These are phyloP conservation scores for Oxytropis ochrocephala DNA, from an alignment of 306 rosid genomes.

Conservation along the genomic window DNA sequence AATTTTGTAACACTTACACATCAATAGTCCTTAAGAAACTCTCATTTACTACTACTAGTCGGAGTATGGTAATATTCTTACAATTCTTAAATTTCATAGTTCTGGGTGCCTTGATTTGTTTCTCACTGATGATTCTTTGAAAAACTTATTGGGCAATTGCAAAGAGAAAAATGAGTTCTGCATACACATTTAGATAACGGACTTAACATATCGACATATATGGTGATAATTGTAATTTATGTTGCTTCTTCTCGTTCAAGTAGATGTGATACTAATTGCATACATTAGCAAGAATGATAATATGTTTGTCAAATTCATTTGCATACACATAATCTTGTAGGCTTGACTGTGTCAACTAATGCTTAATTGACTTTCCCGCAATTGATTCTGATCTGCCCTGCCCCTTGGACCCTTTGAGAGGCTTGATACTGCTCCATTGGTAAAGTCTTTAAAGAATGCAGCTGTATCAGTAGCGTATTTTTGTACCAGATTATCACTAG, in stretches of 20 bases:
- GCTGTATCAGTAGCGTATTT: constrained; percentile 19
- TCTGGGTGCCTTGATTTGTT: background rate
- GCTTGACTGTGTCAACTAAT: background rate
- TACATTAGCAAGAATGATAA: background rate
- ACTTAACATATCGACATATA: background rate
- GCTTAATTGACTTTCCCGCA: constrained; percentile 43
- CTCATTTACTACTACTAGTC: background rate
- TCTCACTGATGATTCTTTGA: background rate
- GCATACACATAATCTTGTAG: background rate
- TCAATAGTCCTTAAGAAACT: background rate
- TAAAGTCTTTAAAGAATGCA: constrained; percentile 36
- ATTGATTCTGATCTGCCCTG: constrained; percentile 53
- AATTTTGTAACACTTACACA: background rate
- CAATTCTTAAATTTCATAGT: background rate
- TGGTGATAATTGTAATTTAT: background rate
- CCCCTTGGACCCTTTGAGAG: constrained; percentile 45
- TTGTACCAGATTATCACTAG: constrained; percentile 29
- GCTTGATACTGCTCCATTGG: constrained; percentile 39
- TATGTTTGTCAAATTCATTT: background rate
- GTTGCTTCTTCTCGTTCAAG: no score
- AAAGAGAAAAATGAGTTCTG: background rate
- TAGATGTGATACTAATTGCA: background rate
- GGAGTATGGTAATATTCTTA: background rate
- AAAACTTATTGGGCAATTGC: background rate
- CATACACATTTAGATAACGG: background rate